Evolutionary conservation across 176 grass and related monocot species (phyloP).

Genomic region (Aechmea fasciata): DNA sequence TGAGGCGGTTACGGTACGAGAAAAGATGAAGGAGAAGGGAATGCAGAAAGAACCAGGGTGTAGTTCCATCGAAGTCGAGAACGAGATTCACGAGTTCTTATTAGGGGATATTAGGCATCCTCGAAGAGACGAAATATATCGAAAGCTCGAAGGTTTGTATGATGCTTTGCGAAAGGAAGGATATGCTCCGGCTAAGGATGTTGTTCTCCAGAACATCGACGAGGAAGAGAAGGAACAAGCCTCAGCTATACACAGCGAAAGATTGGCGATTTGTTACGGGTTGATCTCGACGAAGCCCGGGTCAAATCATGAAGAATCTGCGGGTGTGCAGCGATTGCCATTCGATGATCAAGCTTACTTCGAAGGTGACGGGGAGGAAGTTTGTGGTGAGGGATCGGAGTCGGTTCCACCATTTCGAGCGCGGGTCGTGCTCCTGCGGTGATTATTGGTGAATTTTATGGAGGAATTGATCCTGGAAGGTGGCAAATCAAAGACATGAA

Average conservation of each 20-base stretch:
- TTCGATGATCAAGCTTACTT: constrained; percentile 21
- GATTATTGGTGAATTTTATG: constrained; percentile 20
- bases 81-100: constrained; percentile 24
- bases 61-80: constrained; percentile 19
- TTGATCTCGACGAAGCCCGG: constrained; percentile 10
- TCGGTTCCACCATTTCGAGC: constrained; percentile 22
- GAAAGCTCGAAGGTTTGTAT: constrained; percentile 20
- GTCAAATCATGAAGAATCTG: constrained; percentile 16
- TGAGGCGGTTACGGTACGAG: not conserved
- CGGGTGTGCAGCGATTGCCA: constrained; percentile 22
- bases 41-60: constrained; percentile 27
- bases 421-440: constrained; percentile 16
- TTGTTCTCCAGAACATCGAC: constrained; percentile 12
- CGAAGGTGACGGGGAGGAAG: constrained; percentile 16
- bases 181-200: constrained; percentile 11
- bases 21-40: constrained; percentile 15
- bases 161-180: constrained; percentile 7
- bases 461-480: not conserved
- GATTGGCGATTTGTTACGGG: constrained; percentile 16
- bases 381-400: constrained; percentile 25
- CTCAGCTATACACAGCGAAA: constrained; percentile 19
- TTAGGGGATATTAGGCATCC: constrained; percentile 18
- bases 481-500: too few species aligned
- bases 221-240: constrained; percentile 21
- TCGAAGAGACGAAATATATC: constrained; percentile 16